Evolutionary conservation across 2,329 filamentous ascomycete genomes (phyloP).

Genomic region (Aspergillus sp.): DNA sequence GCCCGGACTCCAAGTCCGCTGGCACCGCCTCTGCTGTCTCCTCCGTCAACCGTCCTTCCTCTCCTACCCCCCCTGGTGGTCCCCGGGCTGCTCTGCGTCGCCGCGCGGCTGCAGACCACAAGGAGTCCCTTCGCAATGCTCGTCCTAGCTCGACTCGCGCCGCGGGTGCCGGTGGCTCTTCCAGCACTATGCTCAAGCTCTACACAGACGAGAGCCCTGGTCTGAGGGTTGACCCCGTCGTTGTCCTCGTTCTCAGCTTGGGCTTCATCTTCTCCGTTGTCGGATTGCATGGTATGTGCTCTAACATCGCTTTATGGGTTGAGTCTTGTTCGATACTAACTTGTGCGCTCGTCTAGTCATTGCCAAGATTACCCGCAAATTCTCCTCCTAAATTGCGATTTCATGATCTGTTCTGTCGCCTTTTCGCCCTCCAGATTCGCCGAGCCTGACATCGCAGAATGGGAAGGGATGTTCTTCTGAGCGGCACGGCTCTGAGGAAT

Average conservation of each 20-base stretch:
- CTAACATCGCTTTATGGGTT: not conserved
- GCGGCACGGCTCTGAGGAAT: not conserved
- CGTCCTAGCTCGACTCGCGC: slow-evolving; percentile 89
- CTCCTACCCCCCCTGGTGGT: slow-evolving; percentile 87
- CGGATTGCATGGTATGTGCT: slow-evolving; percentile 84
- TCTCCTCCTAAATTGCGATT: slow-evolving; percentile 59
- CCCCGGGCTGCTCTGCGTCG: slow-evolving; percentile 94
- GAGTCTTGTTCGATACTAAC: slow-evolving; percentile 1
- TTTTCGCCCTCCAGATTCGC: not conserved
- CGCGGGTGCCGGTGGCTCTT: slow-evolving; percentile 92
- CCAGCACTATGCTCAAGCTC: slow-evolving; percentile 97
- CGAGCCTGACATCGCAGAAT: slow-evolving; percentile 7
- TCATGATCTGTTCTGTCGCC: slow-evolving; percentile 5
- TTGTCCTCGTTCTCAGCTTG: slow-evolving; percentile 92
- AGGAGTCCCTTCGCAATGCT: slow-evolving; percentile 94
- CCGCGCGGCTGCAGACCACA: slow-evolving; percentile 93
- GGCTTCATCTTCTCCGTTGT: slow-evolving; percentile 99
- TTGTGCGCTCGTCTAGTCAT: slow-evolving; percentile 68
- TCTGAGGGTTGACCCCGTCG: slow-evolving; percentile 95
- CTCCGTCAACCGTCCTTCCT: slow-evolving; percentile 76
- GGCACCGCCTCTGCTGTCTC: slow-evolving; percentile 63
- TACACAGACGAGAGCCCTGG: slow-evolving; percentile 99
- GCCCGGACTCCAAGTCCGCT: slow-evolving; percentile 47
- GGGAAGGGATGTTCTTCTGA: slow-evolving; percentile 4
- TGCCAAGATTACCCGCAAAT: slow-evolving; percentile 90